phyloP scores from a whole-genome alignment of 352 stramenopile species.

The Globisporangium mamillatum region DNA sequence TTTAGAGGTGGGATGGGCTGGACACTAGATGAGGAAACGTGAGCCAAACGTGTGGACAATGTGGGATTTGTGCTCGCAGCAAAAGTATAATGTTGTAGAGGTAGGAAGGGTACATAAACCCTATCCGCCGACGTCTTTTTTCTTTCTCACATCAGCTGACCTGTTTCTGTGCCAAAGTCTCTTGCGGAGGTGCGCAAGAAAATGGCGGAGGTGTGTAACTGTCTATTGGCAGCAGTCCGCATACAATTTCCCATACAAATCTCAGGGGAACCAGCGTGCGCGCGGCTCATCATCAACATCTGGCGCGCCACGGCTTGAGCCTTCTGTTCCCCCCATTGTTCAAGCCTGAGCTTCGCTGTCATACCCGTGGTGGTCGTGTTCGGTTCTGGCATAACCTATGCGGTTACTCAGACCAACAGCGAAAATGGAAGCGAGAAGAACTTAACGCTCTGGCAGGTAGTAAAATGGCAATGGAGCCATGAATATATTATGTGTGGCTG shows the following conservation, averaged over 20 bases:
- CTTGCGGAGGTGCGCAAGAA: background rate
- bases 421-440: background rate
- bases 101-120: too few species aligned
- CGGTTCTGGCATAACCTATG: background rate
- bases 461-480: too few species aligned
- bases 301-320: background rate
- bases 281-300: background rate
- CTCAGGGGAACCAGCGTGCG: background rate
- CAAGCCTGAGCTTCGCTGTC: background rate
- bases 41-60: too few species aligned
- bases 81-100: too few species aligned
- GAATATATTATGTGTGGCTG: too few species aligned
- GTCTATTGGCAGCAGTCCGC: background rate
- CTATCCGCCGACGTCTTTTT: background rate
- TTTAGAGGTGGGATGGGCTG: too few species aligned
- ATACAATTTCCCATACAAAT: conserved; percentile 9
- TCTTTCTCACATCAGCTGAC: background rate
- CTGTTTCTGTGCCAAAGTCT: conserved; percentile 9
- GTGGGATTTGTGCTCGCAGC: too few species aligned
- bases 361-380: background rate
- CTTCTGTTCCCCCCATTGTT: background rate
- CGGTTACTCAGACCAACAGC: background rate
- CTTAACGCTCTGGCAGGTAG: too few species aligned
- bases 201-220: background rate
- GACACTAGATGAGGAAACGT: too few species aligned